A percentile compares a stretch with the other conserved stretches of the same genome.
phyloP scores from a whole-genome alignment of 176 grass and related monocot species.

The Pontederia paniculata region DNA sequence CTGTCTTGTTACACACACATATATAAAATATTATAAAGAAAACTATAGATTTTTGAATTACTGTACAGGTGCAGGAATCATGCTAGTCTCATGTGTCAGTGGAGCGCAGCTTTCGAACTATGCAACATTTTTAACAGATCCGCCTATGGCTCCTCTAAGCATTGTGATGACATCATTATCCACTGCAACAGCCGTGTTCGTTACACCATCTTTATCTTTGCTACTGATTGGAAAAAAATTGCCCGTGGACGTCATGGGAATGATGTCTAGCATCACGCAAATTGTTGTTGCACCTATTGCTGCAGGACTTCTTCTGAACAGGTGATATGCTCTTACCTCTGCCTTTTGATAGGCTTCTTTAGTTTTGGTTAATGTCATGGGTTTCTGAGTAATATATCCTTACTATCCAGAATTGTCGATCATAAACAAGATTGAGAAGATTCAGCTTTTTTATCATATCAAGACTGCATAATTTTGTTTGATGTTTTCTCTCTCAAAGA shows the following conservation, averaged over 20 bases:
- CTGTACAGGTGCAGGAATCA: constrained; percentile 71
- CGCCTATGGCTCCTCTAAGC: constrained; percentile 84
- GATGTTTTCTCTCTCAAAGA: no score
- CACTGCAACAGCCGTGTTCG: constrained; percentile 76
- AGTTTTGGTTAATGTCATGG: not conserved
- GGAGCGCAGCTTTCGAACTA: constrained; percentile 93
- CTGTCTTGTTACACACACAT: no score
- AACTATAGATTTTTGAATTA: no score
- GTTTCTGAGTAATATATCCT: no score
- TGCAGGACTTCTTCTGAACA: constrained; percentile 79
- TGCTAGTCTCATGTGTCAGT: constrained; percentile 95
- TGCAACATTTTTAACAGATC: constrained; percentile 85
- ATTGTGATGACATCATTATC: constrained; percentile 99
- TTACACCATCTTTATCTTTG: constrained; percentile 82
- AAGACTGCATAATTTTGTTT: no score
- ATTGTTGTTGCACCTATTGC: constrained; percentile 97
- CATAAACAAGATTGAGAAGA: no score
- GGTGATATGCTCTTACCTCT: constrained; percentile 23
- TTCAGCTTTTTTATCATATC: no score
- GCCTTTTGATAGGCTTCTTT: not conserved
- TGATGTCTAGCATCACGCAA: constrained; percentile 92
- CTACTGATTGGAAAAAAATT: constrained; percentile 94
- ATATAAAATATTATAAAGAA: no score
- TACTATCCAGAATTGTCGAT: no score
- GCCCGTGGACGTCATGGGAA: constrained; percentile 80